These are phyloP conservation scores for Nymphaea thermarum DNA, from an alignment of 164 flowering plant genomes.

Conservation along the genomic window DNA sequence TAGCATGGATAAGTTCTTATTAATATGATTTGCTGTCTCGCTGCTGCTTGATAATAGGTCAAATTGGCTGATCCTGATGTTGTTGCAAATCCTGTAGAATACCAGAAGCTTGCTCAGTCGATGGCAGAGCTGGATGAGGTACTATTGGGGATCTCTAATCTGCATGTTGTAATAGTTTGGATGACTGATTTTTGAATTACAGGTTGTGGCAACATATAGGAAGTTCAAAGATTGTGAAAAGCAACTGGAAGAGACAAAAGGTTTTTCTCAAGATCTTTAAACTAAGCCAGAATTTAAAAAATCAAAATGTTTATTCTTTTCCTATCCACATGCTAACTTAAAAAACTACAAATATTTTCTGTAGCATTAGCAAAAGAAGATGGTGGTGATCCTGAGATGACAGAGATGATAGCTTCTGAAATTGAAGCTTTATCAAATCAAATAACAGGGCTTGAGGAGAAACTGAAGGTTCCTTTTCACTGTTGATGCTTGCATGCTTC, in stretches of 20 bases:
- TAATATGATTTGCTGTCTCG: too few species aligned
- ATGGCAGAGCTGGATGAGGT: conserved; percentile 92
- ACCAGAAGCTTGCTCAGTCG: conserved; percentile 88
- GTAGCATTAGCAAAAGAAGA: conserved; percentile 74
- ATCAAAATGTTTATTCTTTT: background rate
- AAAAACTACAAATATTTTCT: background rate
- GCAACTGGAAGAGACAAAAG: conserved; percentile 79
- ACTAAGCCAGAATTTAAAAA: background rate
- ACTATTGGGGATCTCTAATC: background rate
- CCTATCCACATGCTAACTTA: too few species aligned
- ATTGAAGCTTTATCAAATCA: conserved; percentile 43
- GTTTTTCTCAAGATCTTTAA: conserved; percentile 20
- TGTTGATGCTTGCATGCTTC: background rate
- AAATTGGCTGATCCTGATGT: conserved; percentile 95
- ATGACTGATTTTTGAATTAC: background rate
- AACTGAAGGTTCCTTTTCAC: conserved; percentile 52
- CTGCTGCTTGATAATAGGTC: background rate
- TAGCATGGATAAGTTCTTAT: too few species aligned
- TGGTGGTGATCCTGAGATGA: conserved; percentile 79
- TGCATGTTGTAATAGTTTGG: too few species aligned
- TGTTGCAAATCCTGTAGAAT: conserved; percentile 75
- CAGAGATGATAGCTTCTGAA: conserved; percentile 81
- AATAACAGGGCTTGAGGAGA: conserved; percentile 64
- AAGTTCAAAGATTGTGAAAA: conserved; percentile 79
- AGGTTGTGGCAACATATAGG: conserved; percentile 70